Base-by-base conservation (phyloP, 805 yeast genomes). In the Zygotorulaspora sp. region DNA sequence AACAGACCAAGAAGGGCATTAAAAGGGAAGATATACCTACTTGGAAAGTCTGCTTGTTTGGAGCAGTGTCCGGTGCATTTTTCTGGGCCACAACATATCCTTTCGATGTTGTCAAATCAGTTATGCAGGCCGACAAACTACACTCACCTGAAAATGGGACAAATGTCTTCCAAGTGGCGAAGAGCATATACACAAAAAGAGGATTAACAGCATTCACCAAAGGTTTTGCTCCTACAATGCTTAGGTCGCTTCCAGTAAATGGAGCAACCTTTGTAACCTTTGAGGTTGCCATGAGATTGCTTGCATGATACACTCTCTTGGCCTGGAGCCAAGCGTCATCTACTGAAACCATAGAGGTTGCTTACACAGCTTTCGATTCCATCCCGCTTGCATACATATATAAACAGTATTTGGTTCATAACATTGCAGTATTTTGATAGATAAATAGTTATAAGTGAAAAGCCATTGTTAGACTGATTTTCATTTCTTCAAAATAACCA, bases 181-280 rank as follows among this genome's bases (percentile, higher is more conserved):
- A 72, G 45, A 70, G 71, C 42, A 72, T 86, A n/a, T 70, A 60
- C 55, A 63, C 60, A 33, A 69, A 71, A 8, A 66, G 70, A 39
- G 97, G 97, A 17, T 45, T 78, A 25, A 68, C 70, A 43, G 95
- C 95, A 0, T 83, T 90, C 56, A 83, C 85, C 67, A 82, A 80
- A 63, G 98, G 98, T 1, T 89, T 92, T 57, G 66, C 80, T 12
- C 97, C 98, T 32, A 89, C 97, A 0, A 78, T 92, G 43, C 67
- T 92, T 48, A 83, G 98, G 67, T 97, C 98, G 36, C 96, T 96
- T 2, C 98, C 98, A 2, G 98, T 95, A 8, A 92, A 92, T 58
- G 98, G 96, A 25, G 95, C 94, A 22, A 92, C 98, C 0, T 92
- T 92, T 67, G 84, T 87, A 32, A 89, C 95, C 2, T 92, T 92